Evolutionary conservation across 768 basidiomycete genomes (phyloP).

Genomic region (Hypholoma sublateritium): DNA sequence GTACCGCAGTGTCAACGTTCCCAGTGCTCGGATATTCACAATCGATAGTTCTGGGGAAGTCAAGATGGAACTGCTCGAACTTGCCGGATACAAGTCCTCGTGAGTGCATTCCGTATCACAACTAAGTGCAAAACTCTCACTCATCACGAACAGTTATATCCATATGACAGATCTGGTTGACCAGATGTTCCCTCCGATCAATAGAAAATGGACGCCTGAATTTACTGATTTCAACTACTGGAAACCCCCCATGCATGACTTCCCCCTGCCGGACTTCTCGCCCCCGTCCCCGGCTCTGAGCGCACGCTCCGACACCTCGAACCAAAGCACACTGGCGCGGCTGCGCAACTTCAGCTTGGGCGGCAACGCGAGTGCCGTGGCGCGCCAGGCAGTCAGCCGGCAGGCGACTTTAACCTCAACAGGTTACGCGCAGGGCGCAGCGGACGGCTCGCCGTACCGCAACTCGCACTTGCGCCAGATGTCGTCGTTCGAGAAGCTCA

Average conservation of each 20-base stretch:
- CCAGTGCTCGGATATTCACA: conserved; percentile 93
- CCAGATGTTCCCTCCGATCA: conserved; percentile 98
- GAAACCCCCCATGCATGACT: conserved; percentile 79
- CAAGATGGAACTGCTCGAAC: conserved; percentile 94
- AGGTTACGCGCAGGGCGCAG: not conserved
- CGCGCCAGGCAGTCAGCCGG: conserved; percentile 8
- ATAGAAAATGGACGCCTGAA: conserved; percentile 84
- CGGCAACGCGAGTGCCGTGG: conserved; percentile 24
- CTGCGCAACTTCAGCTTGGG: conserved; percentile 79
- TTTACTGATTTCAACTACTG: conserved; percentile 98
- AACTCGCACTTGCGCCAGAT: conserved; percentile 62
- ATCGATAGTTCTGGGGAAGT: conserved; percentile 95
- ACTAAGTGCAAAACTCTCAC: not conserved
- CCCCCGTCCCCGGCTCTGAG: conserved; percentile 94
- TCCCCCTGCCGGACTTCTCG: conserved; percentile 72
- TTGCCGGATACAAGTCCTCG: conserved; percentile 97
- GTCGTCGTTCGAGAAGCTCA: conserved; percentile 74
- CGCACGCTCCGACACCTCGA: conserved; percentile 86
- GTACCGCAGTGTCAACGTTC: conserved; percentile 94
- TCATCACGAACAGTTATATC: conserved; percentile 61
- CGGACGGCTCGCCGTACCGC: conserved; percentile 25
- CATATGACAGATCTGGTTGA: conserved; percentile 99
- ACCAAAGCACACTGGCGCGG: conserved; percentile 69
- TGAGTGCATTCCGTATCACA: conserved; percentile 35
- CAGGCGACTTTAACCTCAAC: conserved; percentile 4